Conservation (phyloP, 2,329 filamentous ascomycete species). For the Stagonosporopsis chrysanthemi region DNA sequence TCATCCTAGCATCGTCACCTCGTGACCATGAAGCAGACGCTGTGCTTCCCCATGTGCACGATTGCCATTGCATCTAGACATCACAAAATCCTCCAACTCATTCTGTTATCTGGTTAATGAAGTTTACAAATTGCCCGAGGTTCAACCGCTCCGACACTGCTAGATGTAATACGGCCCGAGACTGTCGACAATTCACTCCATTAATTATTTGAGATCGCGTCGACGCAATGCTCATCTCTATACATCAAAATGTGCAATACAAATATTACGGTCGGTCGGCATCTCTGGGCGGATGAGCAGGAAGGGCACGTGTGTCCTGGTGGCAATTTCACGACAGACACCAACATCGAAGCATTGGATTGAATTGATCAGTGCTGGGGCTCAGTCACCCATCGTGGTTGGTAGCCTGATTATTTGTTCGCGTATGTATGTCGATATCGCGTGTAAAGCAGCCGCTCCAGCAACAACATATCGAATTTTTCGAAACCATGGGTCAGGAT, state of each 20-base stretch:
- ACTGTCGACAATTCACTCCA: too few relatives aligned
- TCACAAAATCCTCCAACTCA: background rate
- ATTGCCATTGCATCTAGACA: background rate
- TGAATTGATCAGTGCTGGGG: too few relatives aligned
- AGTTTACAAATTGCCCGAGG: background rate
- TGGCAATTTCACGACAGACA: too few relatives aligned
- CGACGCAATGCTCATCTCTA: too few relatives aligned
- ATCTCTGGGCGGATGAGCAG: too few relatives aligned
- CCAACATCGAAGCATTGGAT: too few relatives aligned
- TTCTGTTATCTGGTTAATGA: background rate
- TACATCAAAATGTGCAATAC: too few relatives aligned
- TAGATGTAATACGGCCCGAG: background rate
- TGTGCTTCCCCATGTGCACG: conserved; percentile 10
- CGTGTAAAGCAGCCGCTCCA: background rate
- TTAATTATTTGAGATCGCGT: too few relatives aligned
- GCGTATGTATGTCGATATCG: background rate
- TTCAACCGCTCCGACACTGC: background rate
- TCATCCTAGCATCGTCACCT: conserved; percentile 4
- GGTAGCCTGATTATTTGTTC: background rate
- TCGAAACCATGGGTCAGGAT: too few relatives aligned
- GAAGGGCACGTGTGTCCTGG: too few relatives aligned
- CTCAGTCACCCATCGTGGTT: too few relatives aligned
- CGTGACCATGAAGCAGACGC: conserved; percentile 15
- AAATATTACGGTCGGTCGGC: too few relatives aligned
- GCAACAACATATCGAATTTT: background rate